A percentile compares a stretch with the other conserved stretches of the same genome.
Evolutionary conservation across 768 basidiomycete genomes (phyloP).

Genomic region (Termitomyces sp.): DNA sequence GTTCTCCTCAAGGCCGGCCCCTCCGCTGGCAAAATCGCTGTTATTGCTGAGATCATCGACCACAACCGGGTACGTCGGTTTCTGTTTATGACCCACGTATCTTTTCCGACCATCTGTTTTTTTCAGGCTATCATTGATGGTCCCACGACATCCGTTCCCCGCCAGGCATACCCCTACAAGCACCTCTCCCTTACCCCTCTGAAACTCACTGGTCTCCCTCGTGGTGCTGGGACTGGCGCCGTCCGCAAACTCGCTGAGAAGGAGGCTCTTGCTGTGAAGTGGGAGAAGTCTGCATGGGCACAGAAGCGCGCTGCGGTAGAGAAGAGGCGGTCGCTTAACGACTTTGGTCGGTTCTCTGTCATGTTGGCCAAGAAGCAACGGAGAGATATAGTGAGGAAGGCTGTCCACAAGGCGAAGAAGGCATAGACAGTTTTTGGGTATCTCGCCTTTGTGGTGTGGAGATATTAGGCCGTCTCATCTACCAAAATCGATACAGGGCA

Average conservation of each 20-base stretch:
- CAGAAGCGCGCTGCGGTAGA: conserved; percentile 74
- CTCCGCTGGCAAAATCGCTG: conserved; percentile 82
- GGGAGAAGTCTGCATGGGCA: conserved; percentile 87
- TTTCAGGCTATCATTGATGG: conserved; percentile 92
- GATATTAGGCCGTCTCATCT: conserved; percentile 9
- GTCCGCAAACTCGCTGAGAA: conserved; percentile 88
- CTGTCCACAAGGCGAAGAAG: conserved; percentile 51
- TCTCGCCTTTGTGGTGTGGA: neutral
- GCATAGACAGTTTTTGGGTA: conserved; percentile 21
- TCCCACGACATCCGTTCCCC: conserved; percentile 85
- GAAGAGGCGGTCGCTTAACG: conserved; percentile 71
- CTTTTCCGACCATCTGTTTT: neutral
- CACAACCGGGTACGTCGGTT: conserved; percentile 81
- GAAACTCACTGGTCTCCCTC: conserved; percentile 77
- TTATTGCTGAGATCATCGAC: conserved; percentile 97
- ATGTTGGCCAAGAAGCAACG: conserved; percentile 87
- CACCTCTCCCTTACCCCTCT: conserved; percentile 89
- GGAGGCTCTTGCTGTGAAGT: conserved; percentile 79
- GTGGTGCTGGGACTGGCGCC: conserved; percentile 74
- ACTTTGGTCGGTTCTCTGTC: conserved; percentile 89
- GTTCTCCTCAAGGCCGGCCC: conserved; percentile 93
- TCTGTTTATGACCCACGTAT: neutral
- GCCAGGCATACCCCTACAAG: conserved; percentile 88
- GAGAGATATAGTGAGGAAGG: conserved; percentile 72
- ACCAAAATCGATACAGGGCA: conserved; percentile 7